Conservation (phyloP, 306 rosid species). For the Dryas drummondii region DNA sequence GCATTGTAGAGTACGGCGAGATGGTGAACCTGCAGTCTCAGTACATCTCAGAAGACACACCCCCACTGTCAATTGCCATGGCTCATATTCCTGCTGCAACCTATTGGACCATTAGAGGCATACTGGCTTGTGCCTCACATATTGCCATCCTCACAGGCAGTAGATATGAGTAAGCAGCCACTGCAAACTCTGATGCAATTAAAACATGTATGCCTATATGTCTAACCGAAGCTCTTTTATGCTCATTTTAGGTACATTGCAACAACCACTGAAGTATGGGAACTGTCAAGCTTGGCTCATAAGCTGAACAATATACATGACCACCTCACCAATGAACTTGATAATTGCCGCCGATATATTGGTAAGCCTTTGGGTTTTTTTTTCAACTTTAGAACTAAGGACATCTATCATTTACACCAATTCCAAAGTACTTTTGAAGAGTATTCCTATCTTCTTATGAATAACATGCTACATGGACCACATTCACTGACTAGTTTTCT, state of each 20-base stretch:
- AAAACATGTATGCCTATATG: not conserved
- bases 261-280: constrained; percentile 71
- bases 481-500: not conserved
- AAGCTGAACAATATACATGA: constrained; percentile 58
- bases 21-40: constrained; percentile 46
- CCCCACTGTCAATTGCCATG: constrained; percentile 56
- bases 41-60: constrained; percentile 64
- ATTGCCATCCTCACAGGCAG: constrained; percentile 56
- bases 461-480: not conserved
- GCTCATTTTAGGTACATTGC: constrained; percentile 44
- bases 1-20: constrained; percentile 55
- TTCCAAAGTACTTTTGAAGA: no score
- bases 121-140: constrained; percentile 66
- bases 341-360: constrained; percentile 48
- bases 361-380: constrained; percentile 40
- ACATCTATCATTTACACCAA: not conserved
- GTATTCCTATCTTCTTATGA: no score
- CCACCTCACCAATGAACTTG: constrained; percentile 60
- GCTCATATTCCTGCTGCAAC: constrained; percentile 78
- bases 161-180: constrained; percentile 61
- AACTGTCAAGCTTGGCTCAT: constrained; percentile 70
- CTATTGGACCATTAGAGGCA: constrained; percentile 71
- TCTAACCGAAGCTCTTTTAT: not conserved
- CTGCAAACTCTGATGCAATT: not conserved
- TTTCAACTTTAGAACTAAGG: not conserved